These are phyloP conservation scores for Seminavis robusta DNA, from an alignment of 108 stramenopile species.

Conservation along the genomic window DNA sequence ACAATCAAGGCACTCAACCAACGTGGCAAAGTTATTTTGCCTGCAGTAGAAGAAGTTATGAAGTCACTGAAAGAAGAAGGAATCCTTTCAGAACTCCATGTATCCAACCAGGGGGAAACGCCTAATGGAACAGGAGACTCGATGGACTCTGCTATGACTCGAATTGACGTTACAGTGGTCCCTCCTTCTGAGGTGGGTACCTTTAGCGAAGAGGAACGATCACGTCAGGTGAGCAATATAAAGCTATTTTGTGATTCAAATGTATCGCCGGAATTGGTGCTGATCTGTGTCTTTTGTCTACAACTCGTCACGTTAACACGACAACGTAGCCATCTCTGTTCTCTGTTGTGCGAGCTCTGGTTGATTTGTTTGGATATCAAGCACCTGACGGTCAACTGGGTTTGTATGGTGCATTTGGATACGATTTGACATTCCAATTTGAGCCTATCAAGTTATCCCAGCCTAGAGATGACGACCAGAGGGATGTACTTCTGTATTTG, in stretches of 20 bases:
- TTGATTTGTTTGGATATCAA: constrained; percentile 81
- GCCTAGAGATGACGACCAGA: constrained; percentile 80
- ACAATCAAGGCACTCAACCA: constrained; percentile 84
- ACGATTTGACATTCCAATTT: constrained; percentile 97
- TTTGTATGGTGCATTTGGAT: constrained; percentile 95
- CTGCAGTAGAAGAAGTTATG: constrained; percentile 80
- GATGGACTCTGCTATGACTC: constrained; percentile 1
- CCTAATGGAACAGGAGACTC: constrained; percentile 1
- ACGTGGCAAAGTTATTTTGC: constrained; percentile 77
- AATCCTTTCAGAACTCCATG: constrained; percentile 33
- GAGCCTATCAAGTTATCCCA: constrained; percentile 89
- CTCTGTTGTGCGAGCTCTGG: constrained; percentile 87
- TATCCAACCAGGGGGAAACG: constrained; percentile 15
- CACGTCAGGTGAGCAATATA: constrained; percentile 79
- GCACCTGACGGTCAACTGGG: constrained; percentile 91
- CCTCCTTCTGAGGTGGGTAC: constrained; percentile 78
- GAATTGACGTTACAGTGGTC: constrained; percentile 63
- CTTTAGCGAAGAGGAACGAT: constrained; percentile 94
- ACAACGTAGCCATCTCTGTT: constrained; percentile 82
- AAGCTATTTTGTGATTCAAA: no score
- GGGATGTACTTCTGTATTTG: constrained; percentile 89
- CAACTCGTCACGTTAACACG: no score
- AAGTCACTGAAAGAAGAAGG: constrained; percentile 46
- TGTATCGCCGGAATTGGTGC: no score
- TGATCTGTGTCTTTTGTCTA: no score